These are phyloP conservation scores for Talaromyces stipitatus DNA, from an alignment of 495 filamentous ascomycete species.

Conservation along the genomic window DNA sequence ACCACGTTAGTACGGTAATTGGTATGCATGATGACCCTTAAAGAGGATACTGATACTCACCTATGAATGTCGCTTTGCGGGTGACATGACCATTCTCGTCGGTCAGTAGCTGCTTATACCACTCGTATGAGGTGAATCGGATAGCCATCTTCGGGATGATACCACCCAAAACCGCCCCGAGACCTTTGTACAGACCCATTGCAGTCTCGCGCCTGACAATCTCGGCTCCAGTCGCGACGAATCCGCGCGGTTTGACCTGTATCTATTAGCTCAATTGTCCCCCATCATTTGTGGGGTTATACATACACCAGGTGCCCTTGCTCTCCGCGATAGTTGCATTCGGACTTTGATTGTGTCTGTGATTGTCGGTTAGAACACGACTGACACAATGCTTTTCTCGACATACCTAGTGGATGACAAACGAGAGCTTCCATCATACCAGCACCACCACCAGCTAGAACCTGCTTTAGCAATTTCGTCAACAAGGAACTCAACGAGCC, in stretches of 20 bases:
- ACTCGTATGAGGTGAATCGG: conserved; percentile 95
- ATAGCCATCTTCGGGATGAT: conserved; percentile 99
- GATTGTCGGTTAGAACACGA: conserved; percentile 15
- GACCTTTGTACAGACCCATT: conserved; percentile 89
- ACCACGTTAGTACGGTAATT: background rate
- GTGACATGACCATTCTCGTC: conserved; percentile 61
- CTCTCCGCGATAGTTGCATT: conserved; percentile 93
- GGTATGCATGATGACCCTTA: background rate
- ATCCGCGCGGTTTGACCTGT: conserved; percentile 71
- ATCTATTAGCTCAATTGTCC: conserved; percentile 15
- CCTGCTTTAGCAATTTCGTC: background rate
- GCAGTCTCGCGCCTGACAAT: conserved; percentile 88
- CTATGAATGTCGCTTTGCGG: conserved; percentile 74
- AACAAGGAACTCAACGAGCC: conserved; percentile 5
- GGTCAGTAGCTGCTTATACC: conserved; percentile 79
- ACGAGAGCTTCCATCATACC: conserved; percentile 99
- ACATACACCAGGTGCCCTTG: conserved; percentile 69
- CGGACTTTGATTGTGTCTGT: conserved; percentile 96
- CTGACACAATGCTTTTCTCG: background rate
- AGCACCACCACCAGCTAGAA: conserved; percentile 85
- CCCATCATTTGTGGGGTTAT: background rate
- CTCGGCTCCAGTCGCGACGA: conserved; percentile 76
- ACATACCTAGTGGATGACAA: conserved; percentile 88
- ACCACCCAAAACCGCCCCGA: conserved; percentile 90
- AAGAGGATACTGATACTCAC: conserved; percentile 30